Evolutionary conservation across 208 protist species (phyloP), one percentile per base, ranked within the genome.

Genomic region (Wallacemonas collosoma): DNA sequence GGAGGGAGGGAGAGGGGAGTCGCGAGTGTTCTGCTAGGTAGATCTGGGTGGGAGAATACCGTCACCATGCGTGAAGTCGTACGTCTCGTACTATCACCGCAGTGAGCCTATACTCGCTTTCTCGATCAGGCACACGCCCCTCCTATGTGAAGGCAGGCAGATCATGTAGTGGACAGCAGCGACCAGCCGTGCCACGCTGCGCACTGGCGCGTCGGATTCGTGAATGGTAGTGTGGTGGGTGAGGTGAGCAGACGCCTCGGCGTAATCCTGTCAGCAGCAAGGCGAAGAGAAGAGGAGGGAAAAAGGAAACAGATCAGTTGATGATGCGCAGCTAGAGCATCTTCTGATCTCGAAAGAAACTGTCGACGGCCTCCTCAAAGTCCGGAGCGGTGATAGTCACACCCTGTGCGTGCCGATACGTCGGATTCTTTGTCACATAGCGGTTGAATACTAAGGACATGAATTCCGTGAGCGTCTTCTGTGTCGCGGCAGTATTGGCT

Each of bases 381-480:
- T 87, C 82, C 15, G 56, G 68, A 2, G 83, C 76, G 0, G 73
- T 86, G 66, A 94, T 90, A 8, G 87, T 66, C 15, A 72, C 69
- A 2, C 88, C 88, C 38, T 88, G 82, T 35, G 76, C 82, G 63
- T 96, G 92, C 9, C 76, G 75, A 64, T 96, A 96, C 7, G 69
- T 76, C 5, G 89, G 92, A 54, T 87, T 81, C 55, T 84, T 87
- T 0, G 87, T 94, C 1, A 95, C 81, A 39, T 66, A 83, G 14
- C 56, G 75, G 6, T 75, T 83, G 62, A 96, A 95, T 14, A 90
- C 72, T 43, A 74, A 78, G 15, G 76, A 70, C 62, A 96, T 90
- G 8, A 96, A 70, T 53, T 92, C 81, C 2, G 70, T 11, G 26
- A 96, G 65, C 7, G 91, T 36, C 9, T 35, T 63, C 44, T 90